These are phyloP conservation scores for Penicillium sp. DNA, from an alignment of 2,329 filamentous ascomycete species.

Conservation along the genomic window DNA sequence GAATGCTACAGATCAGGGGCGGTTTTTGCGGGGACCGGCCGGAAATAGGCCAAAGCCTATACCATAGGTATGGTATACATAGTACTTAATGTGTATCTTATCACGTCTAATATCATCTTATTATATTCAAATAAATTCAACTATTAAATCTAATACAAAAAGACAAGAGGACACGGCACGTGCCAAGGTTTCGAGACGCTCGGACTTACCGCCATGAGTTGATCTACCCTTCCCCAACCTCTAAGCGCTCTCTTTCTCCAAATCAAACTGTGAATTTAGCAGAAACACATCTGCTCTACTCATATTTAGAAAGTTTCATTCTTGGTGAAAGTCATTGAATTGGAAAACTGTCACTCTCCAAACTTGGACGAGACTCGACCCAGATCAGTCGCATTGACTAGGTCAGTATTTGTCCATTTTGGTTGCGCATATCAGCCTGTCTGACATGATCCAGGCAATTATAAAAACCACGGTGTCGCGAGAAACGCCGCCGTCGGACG, in stretches of 20 bases:
- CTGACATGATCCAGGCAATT: constrained; percentile 2
- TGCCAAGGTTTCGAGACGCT: constrained; percentile 10
- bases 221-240: constrained; percentile 13
- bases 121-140: not conserved
- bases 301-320: not conserved
- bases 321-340: not conserved
- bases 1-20: not conserved
- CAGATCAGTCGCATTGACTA: not conserved
- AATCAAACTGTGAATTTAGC: not conserved
- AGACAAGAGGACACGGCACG: constrained; percentile 1
- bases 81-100: not conserved
- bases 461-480: constrained; percentile 34
- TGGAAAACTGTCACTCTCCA: not conserved
- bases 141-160: not conserved
- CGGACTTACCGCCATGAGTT: constrained; percentile 16
- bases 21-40: not conserved
- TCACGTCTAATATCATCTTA: not conserved
- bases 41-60: not conserved
- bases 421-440: not conserved
- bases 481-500: constrained; percentile 17
- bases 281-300: not conserved
- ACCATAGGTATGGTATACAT: no score
- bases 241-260: constrained; percentile 15
- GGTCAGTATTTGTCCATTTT: not conserved
- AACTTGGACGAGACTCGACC: not conserved